Evolutionary conservation across 2,329 filamentous ascomycete genomes (phyloP).

Genomic region (Zymoseptoria ardabiliae): DNA sequence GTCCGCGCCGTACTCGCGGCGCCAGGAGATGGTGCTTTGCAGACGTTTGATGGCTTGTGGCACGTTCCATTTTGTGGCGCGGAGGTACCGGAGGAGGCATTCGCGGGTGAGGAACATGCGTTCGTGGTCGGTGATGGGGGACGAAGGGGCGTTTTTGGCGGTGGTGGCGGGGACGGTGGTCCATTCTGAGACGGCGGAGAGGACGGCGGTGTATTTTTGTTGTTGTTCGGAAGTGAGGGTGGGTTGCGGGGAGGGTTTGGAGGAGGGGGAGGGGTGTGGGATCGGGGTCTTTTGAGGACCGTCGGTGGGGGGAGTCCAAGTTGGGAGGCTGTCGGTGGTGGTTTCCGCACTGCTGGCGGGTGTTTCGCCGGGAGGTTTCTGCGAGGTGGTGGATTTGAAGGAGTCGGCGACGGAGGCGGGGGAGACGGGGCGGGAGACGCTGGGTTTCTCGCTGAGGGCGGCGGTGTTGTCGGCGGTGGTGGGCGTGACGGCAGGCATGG

Average conservation of each 20-base stretch:
- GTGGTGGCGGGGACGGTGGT: conserved; percentile 58
- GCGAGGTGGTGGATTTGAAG: conserved; percentile 22
- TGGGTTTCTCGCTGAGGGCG: background rate
- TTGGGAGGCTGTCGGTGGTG: conserved; percentile 16
- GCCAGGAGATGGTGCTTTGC: conserved; percentile 74
- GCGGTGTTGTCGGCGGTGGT: background rate
- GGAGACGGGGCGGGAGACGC: conserved; percentile 19
- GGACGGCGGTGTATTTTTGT: conserved; percentile 70
- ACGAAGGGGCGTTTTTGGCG: conserved; percentile 49
- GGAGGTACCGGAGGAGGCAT: conserved; percentile 85
- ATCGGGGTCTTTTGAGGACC: conserved; percentile 30
- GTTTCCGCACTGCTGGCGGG: conserved; percentile 18
- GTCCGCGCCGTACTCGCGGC: conserved; percentile 79
- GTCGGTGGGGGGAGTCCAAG: conserved; percentile 21
- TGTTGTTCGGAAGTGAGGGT: conserved; percentile 69
- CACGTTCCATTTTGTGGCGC: conserved; percentile 84
- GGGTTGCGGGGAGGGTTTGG: conserved; percentile 49
- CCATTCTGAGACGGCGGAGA: conserved; percentile 65
- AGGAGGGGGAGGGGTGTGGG: conserved; percentile 36
- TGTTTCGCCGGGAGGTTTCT: conserved; percentile 15
- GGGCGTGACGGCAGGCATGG: background rate
- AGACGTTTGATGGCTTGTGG: conserved; percentile 71
- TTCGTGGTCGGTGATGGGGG: conserved; percentile 69
- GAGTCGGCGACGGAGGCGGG: conserved; percentile 19
- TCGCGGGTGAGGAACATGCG: conserved; percentile 86